A percentile compares a stretch with the other conserved stretches of the same genome.
phyloP scores from a whole-genome alignment of 2,329 filamentous ascomycete genomes.

The Arachnopeziza araneosa region DNA sequence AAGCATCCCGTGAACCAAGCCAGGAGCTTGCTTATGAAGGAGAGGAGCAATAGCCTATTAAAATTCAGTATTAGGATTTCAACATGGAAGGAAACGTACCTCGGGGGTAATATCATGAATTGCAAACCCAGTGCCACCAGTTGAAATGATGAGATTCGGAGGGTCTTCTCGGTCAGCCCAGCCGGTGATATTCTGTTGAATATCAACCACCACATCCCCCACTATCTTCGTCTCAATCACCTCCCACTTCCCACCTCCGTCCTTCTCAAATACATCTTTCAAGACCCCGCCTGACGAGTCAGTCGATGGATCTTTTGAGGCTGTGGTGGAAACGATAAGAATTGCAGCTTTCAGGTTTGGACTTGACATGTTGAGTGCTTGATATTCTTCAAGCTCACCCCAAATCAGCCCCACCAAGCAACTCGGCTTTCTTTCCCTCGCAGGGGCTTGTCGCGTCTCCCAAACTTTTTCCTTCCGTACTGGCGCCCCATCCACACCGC shows the following conservation, averaged over 20 bases:
- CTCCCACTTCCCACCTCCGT: slow-evolving; percentile 67
- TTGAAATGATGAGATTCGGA: slow-evolving; percentile 77
- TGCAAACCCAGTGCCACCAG: slow-evolving; percentile 91
- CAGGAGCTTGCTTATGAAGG: slow-evolving; percentile 79
- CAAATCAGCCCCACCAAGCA: neutral
- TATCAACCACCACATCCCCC: slow-evolving; percentile 66
- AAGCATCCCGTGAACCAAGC: slow-evolving; percentile 93
- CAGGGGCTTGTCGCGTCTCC: neutral
- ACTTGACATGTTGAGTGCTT: slow-evolving; percentile 32
- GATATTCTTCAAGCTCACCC: neutral
- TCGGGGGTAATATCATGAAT: slow-evolving; percentile 82
- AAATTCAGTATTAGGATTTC: slow-evolving; percentile 9
- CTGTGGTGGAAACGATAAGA: slow-evolving; percentile 87
- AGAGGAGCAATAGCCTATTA: slow-evolving; percentile 68
- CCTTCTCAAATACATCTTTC: slow-evolving; percentile 59
- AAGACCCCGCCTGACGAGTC: slow-evolving; percentile 69
- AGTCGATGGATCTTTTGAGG: slow-evolving; percentile 68
- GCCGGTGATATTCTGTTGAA: slow-evolving; percentile 64
- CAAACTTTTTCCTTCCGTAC: neutral
- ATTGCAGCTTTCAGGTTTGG: slow-evolving; percentile 64
- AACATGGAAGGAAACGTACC: slow-evolving; percentile 41
- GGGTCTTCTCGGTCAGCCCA: slow-evolving; percentile 66
- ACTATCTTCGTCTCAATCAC: slow-evolving; percentile 69
- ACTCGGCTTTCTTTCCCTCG: neutral
- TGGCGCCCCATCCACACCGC: neutral